Percentiles rank a stretch among this genome's conserved stretches.
phyloP scores from a whole-genome alignment of 441 rosid genomes.

The Sinapis alba region DNA sequence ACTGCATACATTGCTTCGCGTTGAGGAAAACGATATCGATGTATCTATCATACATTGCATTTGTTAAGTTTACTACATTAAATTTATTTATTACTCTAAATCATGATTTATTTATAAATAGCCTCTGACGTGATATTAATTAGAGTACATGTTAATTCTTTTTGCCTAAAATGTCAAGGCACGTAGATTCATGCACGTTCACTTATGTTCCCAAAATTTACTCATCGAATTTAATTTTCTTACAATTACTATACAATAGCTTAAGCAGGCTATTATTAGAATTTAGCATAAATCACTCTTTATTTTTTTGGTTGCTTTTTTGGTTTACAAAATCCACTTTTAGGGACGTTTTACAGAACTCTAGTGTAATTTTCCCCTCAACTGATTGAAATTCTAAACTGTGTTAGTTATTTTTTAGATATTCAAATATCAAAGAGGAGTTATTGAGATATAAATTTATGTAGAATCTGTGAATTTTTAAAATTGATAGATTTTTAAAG shows the following conservation, averaged over 20 bases:
- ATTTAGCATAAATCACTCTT: constrained; percentile 17
- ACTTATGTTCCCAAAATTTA: constrained; percentile 35
- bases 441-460: no score
- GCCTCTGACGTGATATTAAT: constrained; percentile 22
- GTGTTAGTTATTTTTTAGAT: neutral
- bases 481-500: no score
- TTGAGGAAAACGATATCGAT: neutral
- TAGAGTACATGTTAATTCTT: constrained; percentile 9
- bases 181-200: constrained; percentile 40
- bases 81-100: neutral
- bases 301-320: neutral
- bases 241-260: constrained; percentile 15
- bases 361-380: constrained; percentile 22
- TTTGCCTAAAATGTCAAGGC: constrained; percentile 39
- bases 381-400: neutral
- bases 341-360: constrained; percentile 22
- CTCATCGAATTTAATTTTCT: constrained; percentile 28
- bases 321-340: constrained; percentile 27
- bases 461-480: no score
- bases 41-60: constrained; percentile 6
- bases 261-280: constrained; percentile 25
- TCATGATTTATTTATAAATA: neutral
- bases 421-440: no score
- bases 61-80: neutral
- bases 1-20: constrained; percentile 3